Percentiles rank a stretch among this genome's conserved stretches.
phyloP scores from a whole-genome alignment of 192 early-diverging fungal species.

The Anaeromyces robustus region DNA sequence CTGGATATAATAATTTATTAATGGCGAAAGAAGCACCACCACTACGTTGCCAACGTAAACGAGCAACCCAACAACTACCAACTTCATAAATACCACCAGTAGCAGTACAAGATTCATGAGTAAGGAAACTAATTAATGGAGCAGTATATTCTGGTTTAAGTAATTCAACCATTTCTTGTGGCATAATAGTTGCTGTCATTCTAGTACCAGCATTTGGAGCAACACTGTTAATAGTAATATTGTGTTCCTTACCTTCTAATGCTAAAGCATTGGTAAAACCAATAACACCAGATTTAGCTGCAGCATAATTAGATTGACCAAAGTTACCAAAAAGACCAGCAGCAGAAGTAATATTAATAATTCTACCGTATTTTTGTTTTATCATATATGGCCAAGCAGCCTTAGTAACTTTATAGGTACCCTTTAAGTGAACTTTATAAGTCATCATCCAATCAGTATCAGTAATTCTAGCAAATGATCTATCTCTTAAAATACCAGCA shows the following conservation, averaged over 20 bases:
- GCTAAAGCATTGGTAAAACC: conserved; percentile 19
- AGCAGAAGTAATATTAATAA: conserved; percentile 87
- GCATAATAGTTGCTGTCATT: conserved; percentile 95
- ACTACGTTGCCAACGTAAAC: conserved; percentile 84
- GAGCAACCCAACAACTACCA: conserved; percentile 49
- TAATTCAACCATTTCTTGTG: conserved; percentile 82
- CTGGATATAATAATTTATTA: conserved; percentile 60
- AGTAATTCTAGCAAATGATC: conserved; percentile 89
- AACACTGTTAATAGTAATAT: conserved; percentile 88
- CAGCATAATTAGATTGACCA: conserved; percentile 74
- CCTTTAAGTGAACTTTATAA: conserved; percentile 79
- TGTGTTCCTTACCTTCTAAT: conserved; percentile 68
- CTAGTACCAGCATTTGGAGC: conserved; percentile 93
- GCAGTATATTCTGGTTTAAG: conserved; percentile 96
- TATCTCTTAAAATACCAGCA: conserved; percentile 95
- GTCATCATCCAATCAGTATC: conserved; percentile 97
- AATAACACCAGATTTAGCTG: conserved; percentile 70
- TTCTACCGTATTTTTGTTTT: conserved; percentile 85
- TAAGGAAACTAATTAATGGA: conserved; percentile 83
- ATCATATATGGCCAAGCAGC: conserved; percentile 93
- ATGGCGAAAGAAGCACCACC: conserved; percentile 88
- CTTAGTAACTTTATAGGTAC: conserved; percentile 88
- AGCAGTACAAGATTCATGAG: conserved; percentile 69
- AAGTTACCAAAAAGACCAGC: conserved; percentile 84
- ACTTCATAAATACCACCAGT: conserved; percentile 89